Conservation (phyloP, 208 protist genomes). For the Acanthamoeba culbertsoni region DNA sequence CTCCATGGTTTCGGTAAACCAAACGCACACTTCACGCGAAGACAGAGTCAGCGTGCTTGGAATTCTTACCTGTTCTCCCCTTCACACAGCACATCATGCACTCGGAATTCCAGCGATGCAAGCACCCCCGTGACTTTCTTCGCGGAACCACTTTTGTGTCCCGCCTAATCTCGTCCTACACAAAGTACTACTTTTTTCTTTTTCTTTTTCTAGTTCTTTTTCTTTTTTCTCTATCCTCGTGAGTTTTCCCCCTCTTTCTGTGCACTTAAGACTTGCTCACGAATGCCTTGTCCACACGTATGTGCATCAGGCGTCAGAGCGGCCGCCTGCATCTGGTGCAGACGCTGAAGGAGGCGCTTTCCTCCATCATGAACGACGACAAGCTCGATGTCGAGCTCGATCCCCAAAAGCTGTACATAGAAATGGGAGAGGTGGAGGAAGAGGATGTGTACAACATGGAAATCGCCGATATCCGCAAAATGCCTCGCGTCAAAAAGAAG, state of each 20-base stretch:
- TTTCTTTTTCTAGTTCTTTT: no score
- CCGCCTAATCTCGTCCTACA: constrained; percentile 2
- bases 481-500: constrained; percentile 34
- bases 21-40: not conserved
- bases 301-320: not conserved
- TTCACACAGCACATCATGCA: not conserved
- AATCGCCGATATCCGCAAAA: constrained; percentile 45
- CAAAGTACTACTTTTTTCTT: not conserved
- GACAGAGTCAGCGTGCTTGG: no score
- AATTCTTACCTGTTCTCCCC: not conserved
- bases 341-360: constrained; percentile 32
- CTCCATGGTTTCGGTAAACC: constrained; percentile 20
- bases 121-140: not conserved
- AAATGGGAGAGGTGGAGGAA: constrained; percentile 26
- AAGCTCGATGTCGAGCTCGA: constrained; percentile 33
- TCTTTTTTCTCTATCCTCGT: not conserved
- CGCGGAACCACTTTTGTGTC: constrained; percentile 25
- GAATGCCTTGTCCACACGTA: not conserved
- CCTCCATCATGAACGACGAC: constrained; percentile 20
- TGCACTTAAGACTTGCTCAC: not conserved
- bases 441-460: constrained; percentile 50
- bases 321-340: constrained; percentile 25
- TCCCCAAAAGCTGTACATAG: constrained; percentile 48
- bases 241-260: not conserved
- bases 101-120: constrained; percentile 1